Evolutionary conservation across 2,329 filamentous ascomycete genomes (phyloP).

Genomic region (Beauveria rudraprayagi): DNA sequence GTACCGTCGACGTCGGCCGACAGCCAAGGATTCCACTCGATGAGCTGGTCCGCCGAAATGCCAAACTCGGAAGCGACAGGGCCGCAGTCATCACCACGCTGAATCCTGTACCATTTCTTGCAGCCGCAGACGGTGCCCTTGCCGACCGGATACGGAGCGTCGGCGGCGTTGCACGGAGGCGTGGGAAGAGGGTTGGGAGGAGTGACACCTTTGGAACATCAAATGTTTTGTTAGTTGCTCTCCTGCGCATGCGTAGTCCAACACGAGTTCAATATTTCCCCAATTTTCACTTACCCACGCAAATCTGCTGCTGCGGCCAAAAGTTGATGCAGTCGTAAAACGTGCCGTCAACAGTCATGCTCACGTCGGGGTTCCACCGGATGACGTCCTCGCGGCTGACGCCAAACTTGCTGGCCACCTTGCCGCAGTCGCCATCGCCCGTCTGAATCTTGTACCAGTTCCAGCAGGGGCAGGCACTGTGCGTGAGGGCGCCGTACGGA

Average conservation of each 20-base stretch:
- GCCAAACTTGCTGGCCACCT: background rate
- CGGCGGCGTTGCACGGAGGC: background rate
- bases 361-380: conserved; percentile 6
- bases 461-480: conserved; percentile 11
- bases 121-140: conserved; percentile 7
- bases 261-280: too few species aligned
- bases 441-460: conserved; percentile 8
- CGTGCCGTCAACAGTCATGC: conserved; percentile 1
- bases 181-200: background rate
- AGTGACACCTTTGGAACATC: background rate
- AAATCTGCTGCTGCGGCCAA: conserved; percentile 7
- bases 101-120: conserved; percentile 9
- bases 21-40: conserved; percentile 11
- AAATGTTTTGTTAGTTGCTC: too few species aligned
- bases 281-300: conserved; percentile 1
- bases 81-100: conserved; percentile 3
- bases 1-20: conserved; percentile 4
- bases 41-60: conserved; percentile 7
- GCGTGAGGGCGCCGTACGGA: conserved; percentile 1
- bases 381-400: conserved; percentile 4
- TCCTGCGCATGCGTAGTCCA: too few species aligned
- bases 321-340: conserved; percentile 11
- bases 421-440: conserved; percentile 8
- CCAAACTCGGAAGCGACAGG: conserved; percentile 6
- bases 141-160: conserved; percentile 7